phyloP scores from a whole-genome alignment of 305 asterid genomes.

The Rubia peregrina region DNA sequence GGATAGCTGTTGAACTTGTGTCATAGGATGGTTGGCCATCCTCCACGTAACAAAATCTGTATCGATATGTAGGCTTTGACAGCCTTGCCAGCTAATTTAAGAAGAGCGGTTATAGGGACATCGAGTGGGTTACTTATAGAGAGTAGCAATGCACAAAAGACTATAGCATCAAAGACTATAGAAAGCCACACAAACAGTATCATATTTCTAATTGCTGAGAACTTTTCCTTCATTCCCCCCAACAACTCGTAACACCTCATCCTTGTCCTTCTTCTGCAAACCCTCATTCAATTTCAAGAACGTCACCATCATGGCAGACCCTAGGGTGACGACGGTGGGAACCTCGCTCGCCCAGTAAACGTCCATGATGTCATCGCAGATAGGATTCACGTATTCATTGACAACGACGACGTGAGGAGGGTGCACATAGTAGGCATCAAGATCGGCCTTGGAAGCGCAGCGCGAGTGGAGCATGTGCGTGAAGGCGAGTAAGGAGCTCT shows the following conservation, averaged over 20 bases:
- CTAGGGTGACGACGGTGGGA: constrained; percentile 33
- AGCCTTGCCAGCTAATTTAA: too few relatives aligned
- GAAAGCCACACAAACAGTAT: too few relatives aligned
- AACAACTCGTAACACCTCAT: constrained; percentile 40
- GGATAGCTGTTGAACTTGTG: too few relatives aligned
- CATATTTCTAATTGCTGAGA: constrained; percentile 22
- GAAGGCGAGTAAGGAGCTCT: constrained; percentile 54
- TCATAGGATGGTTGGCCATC: too few relatives aligned
- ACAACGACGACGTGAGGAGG: constrained; percentile 65
- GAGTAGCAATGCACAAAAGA: too few relatives aligned
- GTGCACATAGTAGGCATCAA: constrained; percentile 50
- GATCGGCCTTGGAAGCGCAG: constrained; percentile 52
- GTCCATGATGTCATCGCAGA: constrained; percentile 70
- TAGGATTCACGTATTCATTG: constrained; percentile 41
- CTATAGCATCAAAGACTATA: too few relatives aligned
- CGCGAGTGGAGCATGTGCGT: constrained; percentile 90
- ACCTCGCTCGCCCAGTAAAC: constrained; percentile 57
- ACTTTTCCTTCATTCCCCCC: constrained; percentile 44
- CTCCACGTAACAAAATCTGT: too few relatives aligned
- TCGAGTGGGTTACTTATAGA: too few relatives aligned
- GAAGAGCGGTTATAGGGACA: too few relatives aligned
- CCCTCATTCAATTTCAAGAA: constrained; percentile 55
- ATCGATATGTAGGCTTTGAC: too few relatives aligned
- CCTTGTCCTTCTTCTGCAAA: constrained; percentile 31
- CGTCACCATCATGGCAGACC: constrained; percentile 55